These are phyloP conservation scores for Colletotrichum lupini DNA, from an alignment of 2,329 filamentous ascomycete species.

Conservation along the genomic window DNA sequence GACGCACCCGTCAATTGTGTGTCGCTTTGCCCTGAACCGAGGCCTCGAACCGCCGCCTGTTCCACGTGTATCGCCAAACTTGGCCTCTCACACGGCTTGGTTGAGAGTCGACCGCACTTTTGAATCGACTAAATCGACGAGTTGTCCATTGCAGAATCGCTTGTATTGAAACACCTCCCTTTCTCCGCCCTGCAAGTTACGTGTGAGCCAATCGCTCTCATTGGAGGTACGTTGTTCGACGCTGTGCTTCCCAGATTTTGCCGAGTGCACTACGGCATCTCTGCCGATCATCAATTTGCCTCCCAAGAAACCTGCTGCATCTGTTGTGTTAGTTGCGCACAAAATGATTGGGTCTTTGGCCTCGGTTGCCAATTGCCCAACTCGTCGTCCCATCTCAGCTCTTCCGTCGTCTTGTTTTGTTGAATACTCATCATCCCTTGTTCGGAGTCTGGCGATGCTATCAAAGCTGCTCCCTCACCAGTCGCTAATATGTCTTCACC, in stretches of 20 bases:
- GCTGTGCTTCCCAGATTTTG: constrained; percentile 18
- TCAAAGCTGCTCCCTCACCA: not conserved
- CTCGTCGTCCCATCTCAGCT: not conserved
- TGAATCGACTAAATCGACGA: constrained; percentile 1
- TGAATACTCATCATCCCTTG: not conserved
- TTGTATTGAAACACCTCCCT: constrained; percentile 8
- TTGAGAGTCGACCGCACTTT: not conserved
- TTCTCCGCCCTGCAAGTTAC: constrained; percentile 7
- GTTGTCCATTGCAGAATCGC: not conserved
- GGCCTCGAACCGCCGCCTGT: not conserved
- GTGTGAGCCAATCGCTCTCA: constrained; percentile 15
- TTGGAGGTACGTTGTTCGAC: constrained; percentile 27
- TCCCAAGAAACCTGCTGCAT: constrained; percentile 6
- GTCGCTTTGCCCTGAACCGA: not conserved
- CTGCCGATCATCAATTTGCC: constrained; percentile 24
- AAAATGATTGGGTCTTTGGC: not conserved
- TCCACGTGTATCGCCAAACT: not conserved
- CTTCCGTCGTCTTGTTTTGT: not conserved
- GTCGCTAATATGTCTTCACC: constrained; percentile 43
- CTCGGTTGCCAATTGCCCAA: not conserved
- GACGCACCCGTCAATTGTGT: not conserved
- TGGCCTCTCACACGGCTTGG: not conserved
- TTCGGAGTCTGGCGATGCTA: constrained; percentile 8
- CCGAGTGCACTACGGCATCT: constrained; percentile 18
- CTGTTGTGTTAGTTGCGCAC: constrained; percentile 10